Conservation (phyloP, 345 rosid genomes). For the Citrus hindsii region DNA sequence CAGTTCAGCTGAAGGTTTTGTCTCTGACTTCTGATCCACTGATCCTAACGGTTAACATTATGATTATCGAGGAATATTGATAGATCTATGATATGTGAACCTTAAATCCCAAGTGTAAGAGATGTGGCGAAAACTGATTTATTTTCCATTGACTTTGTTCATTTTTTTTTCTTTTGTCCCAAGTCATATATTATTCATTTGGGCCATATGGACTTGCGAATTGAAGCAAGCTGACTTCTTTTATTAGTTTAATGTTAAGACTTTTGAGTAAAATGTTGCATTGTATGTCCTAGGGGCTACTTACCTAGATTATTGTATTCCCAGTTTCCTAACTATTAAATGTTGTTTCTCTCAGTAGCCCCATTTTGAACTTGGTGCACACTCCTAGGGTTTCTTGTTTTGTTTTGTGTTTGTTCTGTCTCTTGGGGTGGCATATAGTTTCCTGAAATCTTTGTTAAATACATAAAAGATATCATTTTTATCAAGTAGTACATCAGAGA, state of each 20-base stretch:
- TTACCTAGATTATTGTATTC: not conserved
- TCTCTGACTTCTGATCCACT: not conserved
- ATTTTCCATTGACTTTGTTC: not conserved
- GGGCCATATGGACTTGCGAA: not conserved
- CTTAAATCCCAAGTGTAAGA: not conserved
- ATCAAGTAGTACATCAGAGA: not conserved
- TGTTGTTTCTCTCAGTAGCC: not conserved
- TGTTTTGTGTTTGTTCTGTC: not conserved
- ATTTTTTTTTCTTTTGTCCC: not conserved
- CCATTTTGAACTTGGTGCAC: not conserved
- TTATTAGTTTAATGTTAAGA: not conserved
- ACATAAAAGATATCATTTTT: not conserved
- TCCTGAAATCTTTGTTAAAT: not conserved
- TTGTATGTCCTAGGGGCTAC: not conserved
- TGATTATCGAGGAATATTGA: not conserved
- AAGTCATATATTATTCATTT: not conserved
- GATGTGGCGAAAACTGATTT: not conserved
- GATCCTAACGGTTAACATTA: not conserved
- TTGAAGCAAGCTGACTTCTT: not conserved
- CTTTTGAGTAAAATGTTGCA: not conserved
- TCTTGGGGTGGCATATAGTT: not conserved
- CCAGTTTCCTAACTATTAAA: not conserved
- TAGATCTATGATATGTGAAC: not conserved
- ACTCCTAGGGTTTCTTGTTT: not conserved
- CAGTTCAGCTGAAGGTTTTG: not conserved